Base-by-base conservation (phyloP, 805 yeast genomes). In the Schizosaccharomyces lindneri region DNA sequence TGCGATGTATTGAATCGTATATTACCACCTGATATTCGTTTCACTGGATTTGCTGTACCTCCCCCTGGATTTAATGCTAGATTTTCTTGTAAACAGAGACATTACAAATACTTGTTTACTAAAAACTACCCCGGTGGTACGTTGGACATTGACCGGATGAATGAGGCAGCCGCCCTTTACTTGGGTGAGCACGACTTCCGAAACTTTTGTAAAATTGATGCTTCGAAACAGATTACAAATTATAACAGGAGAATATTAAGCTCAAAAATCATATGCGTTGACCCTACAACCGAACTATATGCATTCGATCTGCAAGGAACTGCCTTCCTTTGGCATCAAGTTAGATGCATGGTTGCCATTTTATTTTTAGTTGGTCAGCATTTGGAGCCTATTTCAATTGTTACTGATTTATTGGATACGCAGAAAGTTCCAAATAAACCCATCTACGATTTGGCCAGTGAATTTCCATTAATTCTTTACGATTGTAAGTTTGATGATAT, bases 311-410 rank as follows among this genome's bases (percentile, higher is more conserved):
- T 93, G 61, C 76, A 79, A 64, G 98, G 98, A 0, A 75, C 85
- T 1, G 98, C 97, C 7, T 93, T 93, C 66, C 72, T 93, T 62
- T 93, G 97, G 97, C 97, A 93, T 70, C 98, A 93, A 71, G 98
- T 93, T 21, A 79, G 98, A 63, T 88, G 95, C 66, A 93, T 93
- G 93, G 80, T 88, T 74, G 95, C 95, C 0, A 75, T 85, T 11
- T 70, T 93, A 62, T 80, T 93, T 62, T 71, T 84, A 29, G 81
- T 88, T 6, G 98, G 96, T 0, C 95, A 88, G 70, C 74, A 75
- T 17, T 75, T 79, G 24, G 98, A 93, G 70, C 62, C 69, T 0
- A 83, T 87, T 0, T 67, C 70, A 0, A 70, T 87, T 0, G 74
- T 93, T 1, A 70, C 71, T 13, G 77, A 80, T 1, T 72, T 93